Evolutionary conservation across 208 protist genomes (phyloP), one percentile per base, ranked within the genome.

Genomic region (Acanthamoeba triangularis): DNA sequence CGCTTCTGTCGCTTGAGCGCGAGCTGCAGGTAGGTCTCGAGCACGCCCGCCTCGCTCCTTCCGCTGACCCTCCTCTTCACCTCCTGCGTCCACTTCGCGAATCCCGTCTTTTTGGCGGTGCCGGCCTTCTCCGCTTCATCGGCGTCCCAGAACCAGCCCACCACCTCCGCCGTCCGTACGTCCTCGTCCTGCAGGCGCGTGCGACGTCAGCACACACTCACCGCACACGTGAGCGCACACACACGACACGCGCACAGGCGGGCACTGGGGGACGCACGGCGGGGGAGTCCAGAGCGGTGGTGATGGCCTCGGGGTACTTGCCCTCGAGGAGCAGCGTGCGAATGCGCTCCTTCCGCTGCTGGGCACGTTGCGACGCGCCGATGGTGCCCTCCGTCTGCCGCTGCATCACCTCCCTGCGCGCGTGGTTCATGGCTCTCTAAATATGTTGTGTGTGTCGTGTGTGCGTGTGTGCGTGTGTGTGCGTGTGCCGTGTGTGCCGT

Each of bases 401-500:
- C 74, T 82, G 74, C 74, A 82, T 25, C 37, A 82, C 74, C 6
- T 49, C 35, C 74, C 74, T 82, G 74, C 65, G 20, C 11, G 65
- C 23, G 65, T 72, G 20, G 65, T 30, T 72, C 61, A 41, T 41
- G 37, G 65, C 65, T 30, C n/a, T 74, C 65, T 13, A 2, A 13
- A n/a, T n/a, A n/a, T n/a, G 59, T 65, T 23, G 33, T 20, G 18
- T 30, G 13, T 25, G 33, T 74, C 65, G 25, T 74, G 18, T 20
- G 13, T 30, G 69, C 37, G 37, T 41, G 37, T 41, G 37, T 41
- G 37, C 3, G 37, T 78, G 13, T 65, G 59, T 23, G 13, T 3
- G 37, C 3, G 37, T 3, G 37, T 41, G 37, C 3, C 37, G 37
- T 41, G 37, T 41, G 37, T 41, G 37, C 3, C 37, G 0, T 3